Evolutionary conservation across 2,329 filamentous ascomycete genomes (phyloP), one percentile per base, ranked within the genome.

Genomic region (Claviceps digitariae): DNA sequence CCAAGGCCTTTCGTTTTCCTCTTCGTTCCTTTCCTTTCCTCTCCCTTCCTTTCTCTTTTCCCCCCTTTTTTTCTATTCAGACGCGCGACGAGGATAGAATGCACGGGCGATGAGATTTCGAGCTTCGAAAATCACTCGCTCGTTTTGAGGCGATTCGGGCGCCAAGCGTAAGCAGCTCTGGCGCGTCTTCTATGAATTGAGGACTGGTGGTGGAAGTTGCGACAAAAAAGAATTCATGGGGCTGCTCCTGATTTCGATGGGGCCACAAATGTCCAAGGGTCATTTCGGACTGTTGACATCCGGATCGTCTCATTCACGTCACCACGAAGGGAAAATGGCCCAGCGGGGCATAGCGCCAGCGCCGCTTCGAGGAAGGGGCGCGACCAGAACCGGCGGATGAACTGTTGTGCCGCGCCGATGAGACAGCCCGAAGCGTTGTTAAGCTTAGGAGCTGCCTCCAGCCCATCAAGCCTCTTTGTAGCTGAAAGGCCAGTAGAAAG

Each of bases 261-360:
- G n/a, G 31, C 43, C 43, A 27, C 23, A 6, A 15, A 34, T 29
- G 25, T 47, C n/a, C 64, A 60, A 61, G 57, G 58, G 56, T 52
- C 41, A 29, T 29, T 8, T 29, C 27, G 27, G 27, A 29, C 27
- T 29, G 4, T 51, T 41, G 46, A 36, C 47, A 62, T 60, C 62
- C 60, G 63, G 53, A 57, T 63, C 59, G 56, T 59, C 58, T 59
- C 62, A 65, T 60, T 27, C 34, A 49, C 54, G 53, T 56, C 34
- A 41, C 40, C 41, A 29, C 13, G 17, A n/a, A 20, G 5, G 31
- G 17, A n/a, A 36, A 15, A 5, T 21, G 40, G 9, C 52, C 17
- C 15, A 21, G 50, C 46, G 36, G 6, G 41, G 38, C 38, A 4
- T 29, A 41, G 52, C 50, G n/a, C 23, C 51, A 54, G 52, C 41